Percentiles rank a stretch among this genome's conserved stretches.
Conservation (phyloP, 108 stramenopile species). For the Schizochytrium sp. region DNA sequence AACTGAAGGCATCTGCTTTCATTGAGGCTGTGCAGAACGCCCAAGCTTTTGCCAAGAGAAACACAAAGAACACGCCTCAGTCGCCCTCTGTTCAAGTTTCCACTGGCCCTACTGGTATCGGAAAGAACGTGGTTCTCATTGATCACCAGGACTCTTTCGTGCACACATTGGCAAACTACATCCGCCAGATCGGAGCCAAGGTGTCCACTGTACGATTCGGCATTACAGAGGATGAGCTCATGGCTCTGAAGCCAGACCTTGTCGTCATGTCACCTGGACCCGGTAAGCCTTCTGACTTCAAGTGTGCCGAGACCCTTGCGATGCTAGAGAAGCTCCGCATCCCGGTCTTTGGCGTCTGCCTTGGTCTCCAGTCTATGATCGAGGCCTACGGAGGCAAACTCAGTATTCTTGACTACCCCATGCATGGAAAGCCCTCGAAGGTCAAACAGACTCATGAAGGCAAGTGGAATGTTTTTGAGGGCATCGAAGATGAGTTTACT, state of each 20-base stretch:
- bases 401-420: conserved; percentile 90
- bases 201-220: conserved; percentile 92
- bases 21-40: conserved; percentile 84
- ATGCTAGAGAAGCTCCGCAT: conserved; percentile 83
- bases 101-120: conserved; percentile 74
- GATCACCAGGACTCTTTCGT: conserved; percentile 99
- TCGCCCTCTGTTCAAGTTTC: not conserved
- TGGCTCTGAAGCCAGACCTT: conserved; percentile 60
- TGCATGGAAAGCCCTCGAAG: conserved; percentile 94
- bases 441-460: conserved; percentile 82
- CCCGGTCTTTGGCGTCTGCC: conserved; percentile 95
- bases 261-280: conserved; percentile 96
- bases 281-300: conserved; percentile 93
- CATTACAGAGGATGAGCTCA: conserved; percentile 77
- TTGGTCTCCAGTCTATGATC: conserved; percentile 97
- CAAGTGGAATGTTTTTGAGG: conserved; percentile 81
- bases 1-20: conserved; percentile 97
- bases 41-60: conserved; percentile 64
- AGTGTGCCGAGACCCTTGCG: conserved; percentile 84
- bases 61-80: conserved; percentile 63
- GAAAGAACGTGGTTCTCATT: conserved; percentile 88
- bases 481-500: conserved; percentile 87
- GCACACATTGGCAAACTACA: conserved; percentile 96
- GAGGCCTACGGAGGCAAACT: conserved; percentile 95
- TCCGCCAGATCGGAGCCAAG: conserved; percentile 94